These are phyloP conservation scores for Lavandula angustifolia DNA, from an alignment of 257 asterid genomes.

Conservation along the genomic window DNA sequence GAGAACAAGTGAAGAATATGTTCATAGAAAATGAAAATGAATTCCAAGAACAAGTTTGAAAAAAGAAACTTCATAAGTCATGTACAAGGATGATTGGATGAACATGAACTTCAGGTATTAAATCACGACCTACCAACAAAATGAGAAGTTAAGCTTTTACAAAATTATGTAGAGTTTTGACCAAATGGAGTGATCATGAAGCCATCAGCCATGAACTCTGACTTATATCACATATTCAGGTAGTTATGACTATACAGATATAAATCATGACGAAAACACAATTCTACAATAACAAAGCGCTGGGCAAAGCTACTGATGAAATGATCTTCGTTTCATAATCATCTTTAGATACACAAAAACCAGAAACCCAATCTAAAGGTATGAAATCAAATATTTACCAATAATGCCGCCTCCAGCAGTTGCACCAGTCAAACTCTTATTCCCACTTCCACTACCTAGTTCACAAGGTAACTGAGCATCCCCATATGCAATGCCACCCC, in stretches of 20 bases:
- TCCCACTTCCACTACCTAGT: slow-evolving; percentile 97
- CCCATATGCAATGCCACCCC: slow-evolving; percentile 76
- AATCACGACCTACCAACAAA: slow-evolving; percentile 21
- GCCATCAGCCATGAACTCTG: neutral
- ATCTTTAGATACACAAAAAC: slow-evolving; percentile 15
- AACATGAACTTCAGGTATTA: slow-evolving; percentile 20
- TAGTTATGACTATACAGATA: slow-evolving; percentile 9
- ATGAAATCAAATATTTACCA: slow-evolving; percentile 47
- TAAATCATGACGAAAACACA: slow-evolving; percentile 10
- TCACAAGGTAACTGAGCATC: slow-evolving; percentile 81
- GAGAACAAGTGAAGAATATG: neutral
- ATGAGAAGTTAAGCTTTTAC: slow-evolving; percentile 11
- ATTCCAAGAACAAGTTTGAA: slow-evolving; percentile 14
- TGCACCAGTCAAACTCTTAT: slow-evolving; percentile 54
- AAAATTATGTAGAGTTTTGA: slow-evolving; percentile 6
- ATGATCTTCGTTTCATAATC: slow-evolving; percentile 20
- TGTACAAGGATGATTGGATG: neutral
- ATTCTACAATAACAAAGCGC: slow-evolving; percentile 2
- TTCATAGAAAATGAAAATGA: slow-evolving; percentile 14
- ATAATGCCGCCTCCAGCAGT: slow-evolving; percentile 87
- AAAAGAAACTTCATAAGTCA: neutral
- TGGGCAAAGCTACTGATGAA: slow-evolving; percentile 6
- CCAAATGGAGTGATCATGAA: slow-evolving; percentile 25
- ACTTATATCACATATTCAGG: slow-evolving; percentile 4
- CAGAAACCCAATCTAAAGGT: slow-evolving; percentile 20